Base-by-base conservation (phyloP, 192 early-diverging fungal species). In the Mortierella alpina region DNA sequence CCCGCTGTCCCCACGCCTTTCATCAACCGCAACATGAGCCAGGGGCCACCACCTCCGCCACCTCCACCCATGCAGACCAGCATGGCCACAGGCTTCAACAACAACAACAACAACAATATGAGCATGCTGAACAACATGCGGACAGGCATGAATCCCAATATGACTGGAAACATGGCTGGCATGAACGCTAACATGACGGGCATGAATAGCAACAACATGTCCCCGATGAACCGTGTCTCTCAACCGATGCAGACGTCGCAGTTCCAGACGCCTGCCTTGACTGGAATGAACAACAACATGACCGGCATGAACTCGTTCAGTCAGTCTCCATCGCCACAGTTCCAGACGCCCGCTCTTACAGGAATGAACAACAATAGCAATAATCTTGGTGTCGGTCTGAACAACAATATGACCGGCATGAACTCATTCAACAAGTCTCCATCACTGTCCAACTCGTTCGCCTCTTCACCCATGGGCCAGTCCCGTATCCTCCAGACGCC, bases 81-180 rank as follows among this genome's bases (percentile, higher is more conserved):
- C 66, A 80, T 80, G 77, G 59, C 64, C 2, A 80, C 77, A 1
- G 77, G 77, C 0, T 80, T 80, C 66, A 80, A 78, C 41, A 64
- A 71, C 58, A 75, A 77, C 61, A 63, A 70, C 67, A 59, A 54
- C 55, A 57, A 39, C 31, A 31, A n/a, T 18, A 58, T 76, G 74
- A 69, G 56, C 10, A 1, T 47, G 52, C 20, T 75, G 66, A 75
- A 75, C 60, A 75, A 47, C 46, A 75, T 75, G 73, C 50, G 66
- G 59, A 59, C 74, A 2, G 74, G 74, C 23, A 65, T 76, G 17
- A 76, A 64, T 42, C 41, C 57, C 41, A 59, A 61, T n/a, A 61
- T 70, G 68, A 70, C 68, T 5, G 63, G 44, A 54, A 77, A 52
- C 68, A 73, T 73, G 72, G 40, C 69, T 4, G 72, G 72, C 6